Evolutionary conservation across 352 stramenopile species (phyloP), one percentile per base, ranked within the genome.

Genomic region (Aphanomyces euteiches): DNA sequence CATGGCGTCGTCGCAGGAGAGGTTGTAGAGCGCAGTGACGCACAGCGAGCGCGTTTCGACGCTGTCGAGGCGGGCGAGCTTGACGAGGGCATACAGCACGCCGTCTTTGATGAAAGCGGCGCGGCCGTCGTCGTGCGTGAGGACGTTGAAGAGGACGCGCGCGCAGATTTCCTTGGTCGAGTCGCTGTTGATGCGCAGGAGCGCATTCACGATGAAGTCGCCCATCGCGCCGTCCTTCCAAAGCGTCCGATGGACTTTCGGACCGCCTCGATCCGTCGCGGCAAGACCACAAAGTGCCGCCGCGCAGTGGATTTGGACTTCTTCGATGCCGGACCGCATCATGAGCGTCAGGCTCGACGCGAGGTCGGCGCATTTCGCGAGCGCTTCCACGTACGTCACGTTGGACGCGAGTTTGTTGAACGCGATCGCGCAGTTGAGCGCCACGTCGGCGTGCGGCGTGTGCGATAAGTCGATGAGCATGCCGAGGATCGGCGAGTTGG

Each of bases 231-330:
- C 70, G 57, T 93, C 80, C 7, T 74, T 72, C 84, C 84, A 92
- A 3, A 90, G 54, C 4, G 80, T 83, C 7, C 78, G 81, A 1
- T 71, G 69, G 38, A 68, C 74, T n/a, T 77, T 56, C 34, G 74
- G 28, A 2, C 28, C 28, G 28, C 28, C 66, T 7, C 77, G 73
- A 13, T 78, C 77, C 72, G 75, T 58, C 7, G 13, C 82, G 36
- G 87, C 87, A 15, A 96, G 71, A 73, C 95, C 94, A 60, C 89
- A 95, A n/a, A 96, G 74, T 38, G 84, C 86, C 48, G 92, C 83
- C 36, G 87, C 87, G 0, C 84, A 84, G 65, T 83, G 93, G 15
- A 94, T 75, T 36, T 96, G 88, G 4, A 86, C 85, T 41, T 92
- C 83, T 48, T 92, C 82, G 19, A 91, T 79, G 5, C 85, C 87